Base-by-base conservation (phyloP, 2,329 filamentous ascomycete species). In the Trichoderma atroviride region DNA sequence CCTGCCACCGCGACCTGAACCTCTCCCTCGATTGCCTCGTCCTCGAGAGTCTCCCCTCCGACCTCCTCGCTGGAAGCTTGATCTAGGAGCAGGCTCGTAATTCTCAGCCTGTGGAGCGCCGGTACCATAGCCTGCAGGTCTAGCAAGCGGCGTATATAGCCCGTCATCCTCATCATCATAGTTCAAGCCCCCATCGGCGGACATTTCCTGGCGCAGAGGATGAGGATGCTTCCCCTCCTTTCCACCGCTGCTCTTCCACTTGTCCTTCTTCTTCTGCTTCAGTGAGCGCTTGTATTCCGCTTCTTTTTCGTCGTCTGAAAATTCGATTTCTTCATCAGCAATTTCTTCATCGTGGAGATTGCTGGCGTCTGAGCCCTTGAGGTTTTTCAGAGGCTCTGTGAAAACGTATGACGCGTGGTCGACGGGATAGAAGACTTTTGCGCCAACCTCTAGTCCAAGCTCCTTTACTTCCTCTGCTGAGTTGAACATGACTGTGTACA, bases 291-390 rank as follows among this genome's bases (percentile, higher is more conserved):
- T 96, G 77, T 93, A 89, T 74, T 94, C 92, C 9, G 91, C 91
- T 80, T 99, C 96, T 74, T 92, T 92, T 80, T 99, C 96, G 75
- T 99, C 96, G 74, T 99, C 96, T 0, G 95, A 97, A 78, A 98
- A 98, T 77, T 98, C 96, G 74, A 93, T 87, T 78, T 98, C 95
- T 47, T 97, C 92, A 37, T 92, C 91, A 19, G 83, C 89, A 9
- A 94, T 87, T 81, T 98, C 95, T 79, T 99, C 96, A 74, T 98
- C 96, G 79, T 97, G 92, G 67, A 97, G 86, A 77, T 98, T 98
- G 63, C 93, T 97, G 10, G 96, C 95, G 79, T 99, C 96, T 11
- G 93, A 96, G 70, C 94, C 93, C 81, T 97, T 98, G 75, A 91
- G 78, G 64, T 85, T 86, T 79, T 91, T 92, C 69, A 98, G 83